Evolutionary conservation across 2,329 filamentous ascomycete genomes (phyloP).

Genomic region (Paramyrothecium roridum): DNA sequence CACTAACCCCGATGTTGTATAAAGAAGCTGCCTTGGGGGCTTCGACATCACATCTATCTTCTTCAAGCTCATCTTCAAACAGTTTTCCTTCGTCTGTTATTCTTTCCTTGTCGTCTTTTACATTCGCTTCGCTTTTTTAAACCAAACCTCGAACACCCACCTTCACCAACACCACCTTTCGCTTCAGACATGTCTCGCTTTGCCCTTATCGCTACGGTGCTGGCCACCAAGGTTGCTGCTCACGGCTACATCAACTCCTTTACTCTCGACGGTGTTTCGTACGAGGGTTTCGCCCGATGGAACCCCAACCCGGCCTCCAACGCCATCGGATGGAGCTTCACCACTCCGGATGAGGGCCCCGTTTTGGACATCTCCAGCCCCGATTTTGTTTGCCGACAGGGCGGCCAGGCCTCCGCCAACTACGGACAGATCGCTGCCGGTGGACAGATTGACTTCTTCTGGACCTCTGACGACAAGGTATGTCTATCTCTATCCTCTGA

Average conservation of each 20-base stretch:
- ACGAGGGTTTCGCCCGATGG: slow-evolving; percentile 25
- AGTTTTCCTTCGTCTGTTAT: not conserved
- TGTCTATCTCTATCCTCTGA: slow-evolving; percentile 5
- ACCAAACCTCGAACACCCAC: not conserved
- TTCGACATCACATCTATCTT: not conserved
- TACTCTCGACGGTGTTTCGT: slow-evolving; percentile 25
- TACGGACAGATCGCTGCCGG: slow-evolving; percentile 34
- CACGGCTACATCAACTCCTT: slow-evolving; percentile 19
- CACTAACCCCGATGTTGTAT: too few species aligned
- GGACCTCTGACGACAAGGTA: slow-evolving; percentile 27
- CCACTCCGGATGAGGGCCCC: slow-evolving; percentile 45
- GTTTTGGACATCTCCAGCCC: slow-evolving; percentile 34
- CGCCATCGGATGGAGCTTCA: slow-evolving; percentile 34
- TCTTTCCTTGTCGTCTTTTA: not conserved
- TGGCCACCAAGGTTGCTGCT: slow-evolving; percentile 16
- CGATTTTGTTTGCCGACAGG: slow-evolving; percentile 43
- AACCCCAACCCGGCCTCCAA: slow-evolving; percentile 27
- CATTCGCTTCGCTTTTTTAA: not conserved
- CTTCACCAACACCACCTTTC: too few species aligned
- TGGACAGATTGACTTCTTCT: slow-evolving; percentile 33
- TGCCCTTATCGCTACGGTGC: slow-evolving; percentile 5
- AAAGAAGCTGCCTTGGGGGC: too few species aligned
- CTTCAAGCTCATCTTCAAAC: not conserved
- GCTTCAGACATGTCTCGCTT: slow-evolving; percentile 14
- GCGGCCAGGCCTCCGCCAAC: slow-evolving; percentile 28